Evolutionary conservation across 768 basidiomycete genomes (phyloP), one percentile per base, ranked within the genome.

Genomic region (Termitomyces heimii): DNA sequence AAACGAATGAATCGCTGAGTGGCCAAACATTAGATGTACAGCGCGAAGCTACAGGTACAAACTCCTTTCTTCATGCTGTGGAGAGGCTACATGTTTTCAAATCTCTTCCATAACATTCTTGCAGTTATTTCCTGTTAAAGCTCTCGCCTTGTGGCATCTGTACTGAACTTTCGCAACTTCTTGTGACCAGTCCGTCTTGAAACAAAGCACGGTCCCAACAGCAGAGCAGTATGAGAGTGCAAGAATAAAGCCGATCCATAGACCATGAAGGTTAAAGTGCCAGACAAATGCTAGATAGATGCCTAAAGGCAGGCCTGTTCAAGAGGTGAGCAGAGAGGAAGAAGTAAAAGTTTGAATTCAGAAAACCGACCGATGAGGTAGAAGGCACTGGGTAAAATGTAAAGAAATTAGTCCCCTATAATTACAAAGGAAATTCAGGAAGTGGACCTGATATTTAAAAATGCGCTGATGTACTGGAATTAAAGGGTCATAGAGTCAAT

Each of bases 341-440:
- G 8, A 8, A 31, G 14, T 18, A 7, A 3, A 14, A 22, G 42
- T 16, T 40, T 0, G 24, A 8, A n/a, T 49, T 12, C 12, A 82
- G 16, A 37, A 20, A n/a, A 32, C 35, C n/a, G 16, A 55, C 54
- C 54, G 14, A 55, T n/a, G 5, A 47, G n/a, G 9, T 55, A 55
- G 28, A 47, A 55, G 12, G 45, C 54, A 10, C 45, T 55, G n/a
- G 4, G 28, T 18, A 13, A 34, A 20, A 16, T 13, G 9, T n/a
- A 14, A 34, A 5, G 8, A 9, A 7, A 32, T 29, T n/a, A 26
- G 32, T 39, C 10, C 22, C 6, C 6, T 12, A 20, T 18, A 37
- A 18, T 37, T 16, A 35, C 5, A 7, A 39, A 39, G 14, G 42
- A 6, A 7, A n/a, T 10, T 31, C 2, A 31, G 1, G n/a, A 22